Conservation (phyloP, 2,329 filamentous ascomycete species). For the Phaeophleospora eucalypticola region DNA sequence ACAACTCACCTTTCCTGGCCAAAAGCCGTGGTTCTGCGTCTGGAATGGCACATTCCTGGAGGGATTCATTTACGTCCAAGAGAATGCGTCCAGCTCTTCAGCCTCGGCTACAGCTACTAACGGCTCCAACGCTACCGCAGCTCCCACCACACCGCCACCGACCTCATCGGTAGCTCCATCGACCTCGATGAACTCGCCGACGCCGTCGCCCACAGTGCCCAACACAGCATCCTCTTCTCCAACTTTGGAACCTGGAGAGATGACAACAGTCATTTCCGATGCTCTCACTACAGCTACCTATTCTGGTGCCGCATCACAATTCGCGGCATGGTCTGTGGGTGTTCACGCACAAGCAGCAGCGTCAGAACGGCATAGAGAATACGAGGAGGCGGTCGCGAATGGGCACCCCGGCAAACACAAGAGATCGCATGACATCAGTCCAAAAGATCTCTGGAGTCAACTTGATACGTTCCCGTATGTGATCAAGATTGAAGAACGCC, state of each 20-base stretch:
- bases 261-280: conserved; percentile 14
- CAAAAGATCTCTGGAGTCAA: background rate
- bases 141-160: conserved; percentile 10
- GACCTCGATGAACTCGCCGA: conserved; percentile 2
- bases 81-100: conserved; percentile 18
- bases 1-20: conserved; percentile 48
- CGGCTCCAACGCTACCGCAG: conserved; percentile 7
- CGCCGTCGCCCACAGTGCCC: background rate
- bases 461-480: conserved; percentile 45
- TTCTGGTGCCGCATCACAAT: conserved; percentile 14
- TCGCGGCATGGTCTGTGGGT: conserved; percentile 8
- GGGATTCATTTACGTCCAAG: conserved; percentile 61
- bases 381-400: background rate
- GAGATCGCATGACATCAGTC: background rate
- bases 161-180: conserved; percentile 4
- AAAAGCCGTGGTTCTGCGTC: conserved; percentile 65
- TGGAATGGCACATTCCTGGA: conserved; percentile 66
- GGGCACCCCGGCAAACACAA: conserved; percentile 2
- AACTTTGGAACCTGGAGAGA: conserved; percentile 9
- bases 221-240: background rate
- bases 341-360: background rate
- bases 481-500: conserved; percentile 64
- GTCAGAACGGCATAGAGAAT: background rate
- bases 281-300: conserved; percentile 19
- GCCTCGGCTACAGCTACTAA: conserved; percentile 6